A percentile compares a stretch with the other conserved stretches of the same genome.
phyloP scores from a whole-genome alignment of 495 filamentous ascomycete genomes.

The Penicillium bovifimosum region DNA sequence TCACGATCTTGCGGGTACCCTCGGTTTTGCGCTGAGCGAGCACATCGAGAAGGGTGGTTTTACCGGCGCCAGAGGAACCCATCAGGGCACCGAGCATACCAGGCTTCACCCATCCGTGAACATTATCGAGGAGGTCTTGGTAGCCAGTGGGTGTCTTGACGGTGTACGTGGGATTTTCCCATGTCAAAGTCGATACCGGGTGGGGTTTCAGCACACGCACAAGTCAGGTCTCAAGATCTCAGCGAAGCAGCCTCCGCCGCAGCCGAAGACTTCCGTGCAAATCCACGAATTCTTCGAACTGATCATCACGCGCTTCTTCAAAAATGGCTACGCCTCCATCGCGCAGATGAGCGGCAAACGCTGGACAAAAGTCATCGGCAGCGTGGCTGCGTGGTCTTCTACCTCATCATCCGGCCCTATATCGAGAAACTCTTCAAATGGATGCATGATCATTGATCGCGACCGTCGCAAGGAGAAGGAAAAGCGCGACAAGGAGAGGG shows the following conservation, averaged over 20 bases:
- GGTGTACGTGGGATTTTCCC: conserved; percentile 53
- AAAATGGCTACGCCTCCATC: conserved; percentile 52
- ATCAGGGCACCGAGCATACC: conserved; percentile 70
- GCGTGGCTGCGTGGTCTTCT: conserved; percentile 58
- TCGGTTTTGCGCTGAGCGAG: conserved; percentile 67
- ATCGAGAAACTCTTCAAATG: conserved; percentile 49
- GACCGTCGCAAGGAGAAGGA: conserved; percentile 48
- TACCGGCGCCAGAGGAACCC: conserved; percentile 57
- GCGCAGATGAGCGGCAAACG: conserved; percentile 47
- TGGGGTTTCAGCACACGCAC: too few relatives aligned
- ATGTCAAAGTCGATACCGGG: too few relatives aligned
- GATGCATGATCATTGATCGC: conserved; percentile 52
- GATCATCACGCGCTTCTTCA: conserved; percentile 36
- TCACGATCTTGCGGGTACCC: conserved; percentile 65
- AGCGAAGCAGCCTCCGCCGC: conserved; percentile 27
- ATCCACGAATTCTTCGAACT: conserved; percentile 26
- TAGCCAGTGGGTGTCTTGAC: conserved; percentile 40
- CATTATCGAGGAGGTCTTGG: conserved; percentile 59
- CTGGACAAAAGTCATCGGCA: conserved; percentile 56
- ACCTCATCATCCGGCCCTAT: conserved; percentile 62
- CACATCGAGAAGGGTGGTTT: conserved; percentile 53
- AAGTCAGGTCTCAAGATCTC: too few relatives aligned
- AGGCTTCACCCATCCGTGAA: conserved; percentile 88
- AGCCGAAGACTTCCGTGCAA: conserved; percentile 30
- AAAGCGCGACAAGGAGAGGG: conserved; percentile 40